Evolutionary conservation across 1,284 basidiomycete genomes (phyloP).

Genomic region (Mycena sp.): DNA sequence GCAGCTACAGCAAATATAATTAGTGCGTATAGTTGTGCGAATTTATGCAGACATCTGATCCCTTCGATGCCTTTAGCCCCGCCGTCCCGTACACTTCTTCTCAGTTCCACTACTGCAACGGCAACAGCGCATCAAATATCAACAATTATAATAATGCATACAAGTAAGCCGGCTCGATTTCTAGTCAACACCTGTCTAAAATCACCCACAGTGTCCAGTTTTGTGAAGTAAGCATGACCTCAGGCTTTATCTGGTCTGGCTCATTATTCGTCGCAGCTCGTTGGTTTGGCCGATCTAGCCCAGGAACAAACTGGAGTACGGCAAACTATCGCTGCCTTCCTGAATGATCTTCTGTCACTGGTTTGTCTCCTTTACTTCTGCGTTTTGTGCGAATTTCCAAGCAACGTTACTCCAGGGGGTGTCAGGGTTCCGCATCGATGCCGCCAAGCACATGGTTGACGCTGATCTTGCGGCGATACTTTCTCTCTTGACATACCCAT

Average conservation of each 20-base stretch:
- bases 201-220: slow-evolving; percentile 14
- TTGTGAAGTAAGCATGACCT: slow-evolving; percentile 11
- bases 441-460: slow-evolving; percentile 24
- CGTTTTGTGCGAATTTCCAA: not conserved
- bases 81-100: slow-evolving; percentile 25
- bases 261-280: slow-evolving; percentile 17
- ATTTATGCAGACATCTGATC: not conserved
- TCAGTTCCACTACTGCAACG: slow-evolving; percentile 32
- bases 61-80: slow-evolving; percentile 10
- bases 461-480: slow-evolving; percentile 9
- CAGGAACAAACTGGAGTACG: slow-evolving; percentile 29
- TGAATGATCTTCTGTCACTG: slow-evolving; percentile 25
- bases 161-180: slow-evolving; percentile 11
- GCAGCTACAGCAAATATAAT: slow-evolving; percentile 16
- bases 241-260: not conserved
- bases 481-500: not conserved
- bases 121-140: slow-evolving; percentile 23
- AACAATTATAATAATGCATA: slow-evolving; percentile 20
- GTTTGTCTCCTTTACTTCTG: not conserved
- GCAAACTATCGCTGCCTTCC: slow-evolving; percentile 22
- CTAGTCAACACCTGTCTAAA: not conserved
- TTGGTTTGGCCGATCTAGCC: slow-evolving; percentile 30
- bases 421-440: slow-evolving; percentile 25
- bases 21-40: slow-evolving; percentile 1
- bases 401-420: slow-evolving; percentile 17